Conservation (phyloP, 108 stramenopile genomes). For the Skeletonema potamos region DNA sequence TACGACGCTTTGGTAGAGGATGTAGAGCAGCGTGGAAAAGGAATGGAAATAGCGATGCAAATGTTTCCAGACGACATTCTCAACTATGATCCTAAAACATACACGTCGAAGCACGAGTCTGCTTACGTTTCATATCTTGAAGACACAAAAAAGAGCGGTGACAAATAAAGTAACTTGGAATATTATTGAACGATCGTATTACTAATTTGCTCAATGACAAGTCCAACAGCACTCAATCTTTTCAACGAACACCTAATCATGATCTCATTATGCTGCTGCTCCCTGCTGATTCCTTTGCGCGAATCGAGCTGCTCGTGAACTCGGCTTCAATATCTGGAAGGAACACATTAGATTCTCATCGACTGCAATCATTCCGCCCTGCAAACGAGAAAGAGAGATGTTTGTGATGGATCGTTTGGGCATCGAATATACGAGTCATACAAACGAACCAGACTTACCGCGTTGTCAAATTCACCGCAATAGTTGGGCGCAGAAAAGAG, state of each 20-base stretch:
- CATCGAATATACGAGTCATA: neutral
- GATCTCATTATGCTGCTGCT: conserved; percentile 10
- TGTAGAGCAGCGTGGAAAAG: conserved; percentile 67
- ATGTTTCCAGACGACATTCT: conserved; percentile 87
- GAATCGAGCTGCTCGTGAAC: conserved; percentile 44
- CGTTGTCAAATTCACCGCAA: conserved; percentile 88
- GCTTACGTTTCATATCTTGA: conserved; percentile 57
- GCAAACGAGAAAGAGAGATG: neutral
- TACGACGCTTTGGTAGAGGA: conserved; percentile 91
- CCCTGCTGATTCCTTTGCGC: conserved; percentile 39
- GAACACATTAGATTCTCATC: conserved; percentile 76
- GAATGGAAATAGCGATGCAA: conserved; percentile 56
- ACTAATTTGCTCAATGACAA: neutral
- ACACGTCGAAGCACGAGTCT: conserved; percentile 35
- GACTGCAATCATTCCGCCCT: conserved; percentile 78
- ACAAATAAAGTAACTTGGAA: neutral
- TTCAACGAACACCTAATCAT: neutral
- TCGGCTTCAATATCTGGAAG: conserved; percentile 66
- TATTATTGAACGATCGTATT: neutral
- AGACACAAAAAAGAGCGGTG: conserved; percentile 1
- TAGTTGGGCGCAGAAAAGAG: conserved; percentile 85
- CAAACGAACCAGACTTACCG: conserved; percentile 29
- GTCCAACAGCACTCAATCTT: neutral
- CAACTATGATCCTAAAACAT: conserved; percentile 67
- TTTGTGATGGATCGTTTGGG: neutral